phyloP scores from a whole-genome alignment of 768 basidiomycete genomes.

The Hemileccinum impolitum region DNA sequence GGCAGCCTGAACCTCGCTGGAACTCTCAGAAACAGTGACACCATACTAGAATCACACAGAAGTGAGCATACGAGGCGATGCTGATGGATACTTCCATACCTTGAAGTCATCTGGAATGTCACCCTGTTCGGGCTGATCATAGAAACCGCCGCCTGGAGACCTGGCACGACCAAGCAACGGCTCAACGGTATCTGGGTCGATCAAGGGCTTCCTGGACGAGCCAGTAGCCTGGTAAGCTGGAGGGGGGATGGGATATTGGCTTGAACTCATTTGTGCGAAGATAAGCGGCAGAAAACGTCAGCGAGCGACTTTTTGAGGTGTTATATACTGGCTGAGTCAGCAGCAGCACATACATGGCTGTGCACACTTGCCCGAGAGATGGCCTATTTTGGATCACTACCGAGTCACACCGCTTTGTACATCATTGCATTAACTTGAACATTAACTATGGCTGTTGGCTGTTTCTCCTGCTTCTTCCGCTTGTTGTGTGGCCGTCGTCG shows the following conservation, averaged over 20 bases:
- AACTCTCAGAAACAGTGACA: constrained; percentile 72
- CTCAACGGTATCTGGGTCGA: constrained; percentile 39
- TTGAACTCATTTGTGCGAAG: constrained; percentile 47
- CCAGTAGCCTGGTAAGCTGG: constrained; percentile 52
- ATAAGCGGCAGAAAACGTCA: constrained; percentile 19
- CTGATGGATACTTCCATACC: constrained; percentile 38
- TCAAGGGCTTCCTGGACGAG: constrained; percentile 34
- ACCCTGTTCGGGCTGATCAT: constrained; percentile 67
- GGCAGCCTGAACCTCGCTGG: constrained; percentile 72
- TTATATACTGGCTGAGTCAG: constrained; percentile 26
- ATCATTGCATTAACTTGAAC: not conserved
- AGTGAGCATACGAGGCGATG: constrained; percentile 5
- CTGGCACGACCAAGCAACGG: constrained; percentile 56
- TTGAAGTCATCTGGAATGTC: constrained; percentile 95
- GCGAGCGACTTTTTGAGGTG: constrained; percentile 3
- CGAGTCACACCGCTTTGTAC: too few relatives aligned
- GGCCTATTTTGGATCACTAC: not conserved
- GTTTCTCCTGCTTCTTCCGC: constrained; percentile 3
- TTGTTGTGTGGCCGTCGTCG: constrained; percentile 14
- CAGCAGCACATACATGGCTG: constrained; percentile 17
- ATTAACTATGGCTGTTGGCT: constrained; percentile 7
- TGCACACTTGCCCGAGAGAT: not conserved
- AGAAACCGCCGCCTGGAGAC: constrained; percentile 49
- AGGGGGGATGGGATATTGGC: constrained; percentile 54
- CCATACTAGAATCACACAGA: constrained; percentile 55